phyloP scores from a whole-genome alignment of 352 stramenopile genomes.

The Phytophthora europaea region DNA sequence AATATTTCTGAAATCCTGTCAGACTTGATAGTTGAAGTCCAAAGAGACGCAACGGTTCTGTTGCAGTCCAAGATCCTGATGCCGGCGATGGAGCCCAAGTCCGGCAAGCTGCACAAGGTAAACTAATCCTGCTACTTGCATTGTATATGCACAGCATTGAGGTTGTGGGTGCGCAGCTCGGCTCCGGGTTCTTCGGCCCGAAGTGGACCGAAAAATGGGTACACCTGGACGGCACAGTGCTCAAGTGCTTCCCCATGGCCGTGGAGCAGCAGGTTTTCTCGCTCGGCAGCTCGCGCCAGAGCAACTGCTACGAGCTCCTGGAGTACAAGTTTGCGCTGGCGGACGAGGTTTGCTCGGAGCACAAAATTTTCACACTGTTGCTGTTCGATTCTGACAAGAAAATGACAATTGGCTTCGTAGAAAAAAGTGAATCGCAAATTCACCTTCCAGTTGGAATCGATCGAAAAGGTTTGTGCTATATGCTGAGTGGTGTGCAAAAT shows the following conservation, averaged over 20 bases:
- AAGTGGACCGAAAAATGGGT: slow-evolving; percentile 90
- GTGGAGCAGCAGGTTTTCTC: slow-evolving; percentile 68
- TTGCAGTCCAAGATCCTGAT: slow-evolving; percentile 22
- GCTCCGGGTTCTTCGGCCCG: slow-evolving; percentile 62
- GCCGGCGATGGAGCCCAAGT: slow-evolving; percentile 64
- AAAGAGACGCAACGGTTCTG: slow-evolving; percentile 5
- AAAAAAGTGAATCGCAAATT: slow-evolving; percentile 73
- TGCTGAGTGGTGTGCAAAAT: not conserved
- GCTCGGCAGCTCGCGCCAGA: slow-evolving; percentile 61
- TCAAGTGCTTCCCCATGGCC: slow-evolving; percentile 84
- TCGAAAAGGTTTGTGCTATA: slow-evolving; percentile 48
- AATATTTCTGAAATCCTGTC: slow-evolving; percentile 4
- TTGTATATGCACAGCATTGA: slow-evolving; percentile 1
- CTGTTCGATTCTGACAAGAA: not conserved
- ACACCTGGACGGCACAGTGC: slow-evolving; percentile 70
- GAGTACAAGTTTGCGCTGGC: slow-evolving; percentile 56
- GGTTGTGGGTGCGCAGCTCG: slow-evolving; percentile 41
- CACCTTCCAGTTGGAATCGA: slow-evolving; percentile 66
- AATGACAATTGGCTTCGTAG: slow-evolving; percentile 27
- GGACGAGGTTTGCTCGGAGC: slow-evolving; percentile 46
- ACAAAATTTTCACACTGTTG: not conserved
- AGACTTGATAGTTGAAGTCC: slow-evolving; percentile 32
- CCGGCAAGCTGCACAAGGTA: slow-evolving; percentile 75
- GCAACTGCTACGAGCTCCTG: slow-evolving; percentile 52
- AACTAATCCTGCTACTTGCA: not conserved